Evolutionary conservation across 306 rosid genomes (phyloP).

Genomic region (Notholithocarpus densiflorus): DNA sequence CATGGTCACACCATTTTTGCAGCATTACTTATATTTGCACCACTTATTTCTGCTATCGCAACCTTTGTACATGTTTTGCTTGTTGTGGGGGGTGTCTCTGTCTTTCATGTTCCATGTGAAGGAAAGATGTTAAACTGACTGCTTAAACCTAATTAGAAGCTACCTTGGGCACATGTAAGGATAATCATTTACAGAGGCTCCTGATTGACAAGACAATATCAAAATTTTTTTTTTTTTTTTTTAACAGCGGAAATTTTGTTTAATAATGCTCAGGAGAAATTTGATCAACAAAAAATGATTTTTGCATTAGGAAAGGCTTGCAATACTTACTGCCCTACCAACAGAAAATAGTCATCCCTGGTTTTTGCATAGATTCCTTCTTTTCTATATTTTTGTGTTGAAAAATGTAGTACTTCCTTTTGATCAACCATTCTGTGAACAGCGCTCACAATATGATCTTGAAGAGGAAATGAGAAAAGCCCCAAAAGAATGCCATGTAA

Average conservation of each 20-base stretch:
- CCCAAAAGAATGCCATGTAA: slow-evolving; percentile 41
- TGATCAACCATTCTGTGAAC: slow-evolving; percentile 18
- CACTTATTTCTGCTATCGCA: not conserved
- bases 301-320: no score
- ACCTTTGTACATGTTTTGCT: not conserved
- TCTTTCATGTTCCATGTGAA: not conserved
- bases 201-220: not conserved
- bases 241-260: no score
- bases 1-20: not conserved
- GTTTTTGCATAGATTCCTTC: not conserved
- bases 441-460: slow-evolving; percentile 82
- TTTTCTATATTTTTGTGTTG: not conserved
- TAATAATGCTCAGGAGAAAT: no score
- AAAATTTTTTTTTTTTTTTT: no score
- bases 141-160: not conserved
- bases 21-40: not conserved
- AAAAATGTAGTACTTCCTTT: not conserved
- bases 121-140: not conserved
- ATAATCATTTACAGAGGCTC: not conserved
- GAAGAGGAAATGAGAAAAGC: slow-evolving; percentile 77
- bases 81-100: not conserved
- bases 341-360: not conserved
- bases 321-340: not conserved
- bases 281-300: no score
- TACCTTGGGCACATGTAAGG: not conserved